These are phyloP conservation scores for Lolium perenne DNA, from an alignment of 176 grass and related monocot species.

Conservation along the genomic window DNA sequence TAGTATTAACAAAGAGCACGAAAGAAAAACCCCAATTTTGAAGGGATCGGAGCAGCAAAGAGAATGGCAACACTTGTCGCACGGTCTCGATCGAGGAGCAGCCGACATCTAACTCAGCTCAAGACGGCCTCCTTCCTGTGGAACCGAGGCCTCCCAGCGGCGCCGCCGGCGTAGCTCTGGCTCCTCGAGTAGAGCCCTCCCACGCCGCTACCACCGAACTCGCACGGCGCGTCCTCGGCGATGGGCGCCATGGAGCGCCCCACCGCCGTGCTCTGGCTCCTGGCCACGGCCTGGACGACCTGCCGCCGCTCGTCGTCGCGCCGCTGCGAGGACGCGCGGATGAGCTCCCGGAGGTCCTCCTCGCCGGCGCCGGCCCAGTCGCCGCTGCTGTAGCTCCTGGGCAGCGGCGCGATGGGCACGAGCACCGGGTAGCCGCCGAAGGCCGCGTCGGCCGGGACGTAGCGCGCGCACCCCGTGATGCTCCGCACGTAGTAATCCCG, in stretches of 20 bases:
- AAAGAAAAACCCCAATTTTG: not conserved
- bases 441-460: slow-evolving; percentile 49
- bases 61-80: not conserved
- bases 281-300: slow-evolving; percentile 35
- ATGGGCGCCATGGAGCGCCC: slow-evolving; percentile 51
- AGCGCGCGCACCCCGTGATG: slow-evolving; percentile 55
- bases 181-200: slow-evolving; percentile 32
- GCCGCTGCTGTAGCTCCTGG: slow-evolving; percentile 40
- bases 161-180: slow-evolving; percentile 46
- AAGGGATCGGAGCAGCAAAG: not conserved
- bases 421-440: slow-evolving; percentile 61
- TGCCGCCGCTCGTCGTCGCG: not conserved
- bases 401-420: slow-evolving; percentile 20
- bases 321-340: slow-evolving; percentile 54
- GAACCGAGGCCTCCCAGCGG: slow-evolving; percentile 7
- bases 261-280: slow-evolving; percentile 55
- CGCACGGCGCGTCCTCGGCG: slow-evolving; percentile 59
- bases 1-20: slow-evolving; percentile 3
- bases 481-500: slow-evolving; percentile 54
- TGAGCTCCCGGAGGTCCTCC: slow-evolving; percentile 55
- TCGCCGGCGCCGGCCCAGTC: slow-evolving; percentile 12
- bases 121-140: slow-evolving; percentile 18
- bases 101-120: slow-evolving; percentile 23
- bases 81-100: not conserved
- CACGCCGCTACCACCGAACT: slow-evolving; percentile 37